Conservation (phyloP, 176 grass and related monocot genomes). For the Oryza brachyantha region DNA sequence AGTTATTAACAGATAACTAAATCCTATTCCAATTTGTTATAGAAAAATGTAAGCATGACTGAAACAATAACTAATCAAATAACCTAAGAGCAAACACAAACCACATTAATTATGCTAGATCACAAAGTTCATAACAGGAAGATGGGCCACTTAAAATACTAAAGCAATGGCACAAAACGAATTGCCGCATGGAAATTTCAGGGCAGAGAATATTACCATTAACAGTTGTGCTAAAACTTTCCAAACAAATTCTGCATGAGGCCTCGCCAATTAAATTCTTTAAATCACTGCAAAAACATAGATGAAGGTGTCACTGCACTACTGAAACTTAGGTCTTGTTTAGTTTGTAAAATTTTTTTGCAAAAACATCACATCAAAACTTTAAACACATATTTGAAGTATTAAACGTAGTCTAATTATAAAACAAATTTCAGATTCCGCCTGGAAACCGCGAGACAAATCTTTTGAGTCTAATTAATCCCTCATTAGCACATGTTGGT, state of each 20-base stretch:
- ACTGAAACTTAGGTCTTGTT: not conserved
- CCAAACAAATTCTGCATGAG: constrained; percentile 69
- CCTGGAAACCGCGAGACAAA: too few species aligned
- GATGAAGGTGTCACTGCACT: not conserved
- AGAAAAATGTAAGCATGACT: not conserved
- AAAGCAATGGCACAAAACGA: not conserved
- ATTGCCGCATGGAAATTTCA: not conserved
- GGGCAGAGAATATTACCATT: constrained; percentile 44
- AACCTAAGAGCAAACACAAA: not conserved
- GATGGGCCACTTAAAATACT: not conserved
- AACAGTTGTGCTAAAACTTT: constrained; percentile 72
- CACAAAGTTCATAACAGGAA: not conserved
- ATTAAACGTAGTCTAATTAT: too few species aligned
- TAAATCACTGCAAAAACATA: constrained; percentile 55
- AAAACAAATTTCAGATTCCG: too few species aligned
- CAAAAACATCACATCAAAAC: too few species aligned
- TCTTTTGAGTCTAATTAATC: too few species aligned
- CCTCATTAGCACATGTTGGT: too few species aligned
- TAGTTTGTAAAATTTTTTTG: too few species aligned
- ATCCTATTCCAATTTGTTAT: not conserved
- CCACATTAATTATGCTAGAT: not conserved
- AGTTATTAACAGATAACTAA: not conserved
- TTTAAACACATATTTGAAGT: too few species aligned
- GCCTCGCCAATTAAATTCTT: constrained; percentile 86
- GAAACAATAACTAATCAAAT: not conserved